Base-by-base conservation (phyloP, 2,329 filamentous ascomycete species). In the Penicillium sp. region DNA sequence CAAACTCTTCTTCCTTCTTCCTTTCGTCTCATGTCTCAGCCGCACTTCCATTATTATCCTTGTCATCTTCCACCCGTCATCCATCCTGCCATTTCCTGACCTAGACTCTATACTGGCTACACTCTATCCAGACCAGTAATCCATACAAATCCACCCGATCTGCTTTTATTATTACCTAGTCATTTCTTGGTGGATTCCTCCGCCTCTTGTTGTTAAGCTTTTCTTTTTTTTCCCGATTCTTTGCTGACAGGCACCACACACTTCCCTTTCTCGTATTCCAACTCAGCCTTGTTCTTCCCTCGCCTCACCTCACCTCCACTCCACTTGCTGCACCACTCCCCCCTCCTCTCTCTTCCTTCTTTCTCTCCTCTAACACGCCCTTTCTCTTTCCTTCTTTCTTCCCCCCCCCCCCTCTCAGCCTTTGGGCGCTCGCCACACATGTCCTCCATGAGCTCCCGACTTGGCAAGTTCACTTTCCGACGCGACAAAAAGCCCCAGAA, bases 371-470 rank as follows among this genome's bases (percentile, higher is more conserved):
- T 53, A 42, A 56, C 51, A 53, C 19, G 35, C 22, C 19, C 49
- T 22, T 65, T 42, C 51, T 51, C 44, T 50, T 54, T 61, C 40
- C 47, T 45, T 63, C 47, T 45, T 63, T 53, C 56, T 40, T 51
- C 53, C 65, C 42, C 56, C 56, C 53, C 65, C 42, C 56, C 56
- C 44, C 59, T 50, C 42, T 65, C 61, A 55, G 59, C 33, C 44
- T 62, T 47, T 51, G 60, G 64, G 55, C 60, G 65, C 60, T 69
- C 53, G 65, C 70, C 65, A 68, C 69, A 71, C 71, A 78, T 81
- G 76, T 81, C 82, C 76, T 77, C 78, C 74, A 83, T 84, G 81
- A 83, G 77, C 77, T 80, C 81, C 73, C 79, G 81, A 71, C 78
- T 84, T 42, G 40, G 53, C 67, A 83, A 82, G 75, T 79, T 77